phyloP scores from a whole-genome alignment of 2,329 filamentous ascomycete species.

The Anisogramma anomala region DNA sequence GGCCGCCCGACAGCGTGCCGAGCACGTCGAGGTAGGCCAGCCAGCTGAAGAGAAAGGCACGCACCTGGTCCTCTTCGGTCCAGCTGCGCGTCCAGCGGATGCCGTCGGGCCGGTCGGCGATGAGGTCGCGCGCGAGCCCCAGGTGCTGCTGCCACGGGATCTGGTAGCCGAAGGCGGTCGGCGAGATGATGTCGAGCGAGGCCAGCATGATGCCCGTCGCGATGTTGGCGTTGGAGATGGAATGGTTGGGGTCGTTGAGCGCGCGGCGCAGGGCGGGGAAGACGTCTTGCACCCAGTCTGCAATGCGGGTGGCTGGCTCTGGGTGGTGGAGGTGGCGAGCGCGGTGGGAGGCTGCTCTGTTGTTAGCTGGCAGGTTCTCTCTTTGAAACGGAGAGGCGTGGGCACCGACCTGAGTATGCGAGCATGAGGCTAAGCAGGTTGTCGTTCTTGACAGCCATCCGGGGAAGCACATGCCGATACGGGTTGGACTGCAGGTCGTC shows the following conservation, averaged over 20 bases:
- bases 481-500: conserved; percentile 42
- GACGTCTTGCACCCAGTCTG: conserved; percentile 69
- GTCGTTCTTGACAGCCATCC: conserved; percentile 56
- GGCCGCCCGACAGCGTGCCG: conserved; percentile 55
- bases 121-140: conserved; percentile 63
- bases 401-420: conserved; percentile 51
- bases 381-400: too few relatives aligned
- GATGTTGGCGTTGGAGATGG: conserved; percentile 61
- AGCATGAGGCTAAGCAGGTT: conserved; percentile 67
- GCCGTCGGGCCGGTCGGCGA: conserved; percentile 45
- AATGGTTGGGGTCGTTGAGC: conserved; percentile 47
- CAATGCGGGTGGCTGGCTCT: conserved; percentile 67
- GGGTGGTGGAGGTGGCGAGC: conserved; percentile 61
- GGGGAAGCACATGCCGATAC: conserved; percentile 37
- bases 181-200: conserved; percentile 73
- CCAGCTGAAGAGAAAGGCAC: conserved; percentile 70
- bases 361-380: conserved; percentile 1
- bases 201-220: conserved; percentile 78
- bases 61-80: conserved; percentile 43
- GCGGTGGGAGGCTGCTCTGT: conserved; percentile 56
- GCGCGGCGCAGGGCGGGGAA: conserved; percentile 60
- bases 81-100: conserved; percentile 36
- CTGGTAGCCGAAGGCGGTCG: conserved; percentile 66
- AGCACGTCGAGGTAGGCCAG: conserved; percentile 75
- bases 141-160: conserved; percentile 75